Percentiles rank a stretch among this genome's conserved stretches.
phyloP scores from a whole-genome alignment of 1,284 basidiomycete genomes.

The Sanghuangporus sanghuang region DNA sequence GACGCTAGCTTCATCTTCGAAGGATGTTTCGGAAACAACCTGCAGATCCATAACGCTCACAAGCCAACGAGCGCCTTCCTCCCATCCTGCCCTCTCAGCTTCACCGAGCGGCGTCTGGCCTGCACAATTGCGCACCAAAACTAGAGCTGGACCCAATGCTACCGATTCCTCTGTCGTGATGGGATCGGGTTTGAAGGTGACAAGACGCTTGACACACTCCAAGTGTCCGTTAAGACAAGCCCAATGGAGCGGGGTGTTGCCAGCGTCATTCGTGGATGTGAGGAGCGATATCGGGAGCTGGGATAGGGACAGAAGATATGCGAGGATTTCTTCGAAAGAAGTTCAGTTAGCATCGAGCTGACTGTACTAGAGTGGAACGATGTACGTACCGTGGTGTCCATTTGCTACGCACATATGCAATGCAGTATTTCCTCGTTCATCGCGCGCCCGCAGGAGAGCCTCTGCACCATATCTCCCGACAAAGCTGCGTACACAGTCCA shows the following conservation, averaged over 20 bases:
- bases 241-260: constrained; percentile 86
- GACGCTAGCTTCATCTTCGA: constrained; percentile 24
- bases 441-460: constrained; percentile 50
- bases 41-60: constrained; percentile 72
- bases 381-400: constrained; percentile 71
- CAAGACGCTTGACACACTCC: constrained; percentile 57
- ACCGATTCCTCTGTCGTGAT: not conserved
- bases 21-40: constrained; percentile 9
- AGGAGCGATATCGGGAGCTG: constrained; percentile 50
- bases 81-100: constrained; percentile 71
- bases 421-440: constrained; percentile 73
- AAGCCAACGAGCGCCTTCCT: constrained; percentile 76
- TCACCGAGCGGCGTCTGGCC: constrained; percentile 71
- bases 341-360: not conserved
- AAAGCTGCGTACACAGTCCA: constrained; percentile 70
- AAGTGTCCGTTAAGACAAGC: constrained; percentile 81
- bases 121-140: constrained; percentile 67
- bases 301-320: constrained; percentile 58
- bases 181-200: constrained; percentile 33
- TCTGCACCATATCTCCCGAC: constrained; percentile 52
- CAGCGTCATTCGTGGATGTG: constrained; percentile 56
- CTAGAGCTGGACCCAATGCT: constrained; percentile 55
- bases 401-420: constrained; percentile 86
- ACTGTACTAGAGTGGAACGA: not conserved
- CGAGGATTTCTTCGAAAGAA: constrained; percentile 54